Base-by-base conservation (phyloP, 2,329 filamentous ascomycete genomes). In the Parastagonospora nodorum region DNA sequence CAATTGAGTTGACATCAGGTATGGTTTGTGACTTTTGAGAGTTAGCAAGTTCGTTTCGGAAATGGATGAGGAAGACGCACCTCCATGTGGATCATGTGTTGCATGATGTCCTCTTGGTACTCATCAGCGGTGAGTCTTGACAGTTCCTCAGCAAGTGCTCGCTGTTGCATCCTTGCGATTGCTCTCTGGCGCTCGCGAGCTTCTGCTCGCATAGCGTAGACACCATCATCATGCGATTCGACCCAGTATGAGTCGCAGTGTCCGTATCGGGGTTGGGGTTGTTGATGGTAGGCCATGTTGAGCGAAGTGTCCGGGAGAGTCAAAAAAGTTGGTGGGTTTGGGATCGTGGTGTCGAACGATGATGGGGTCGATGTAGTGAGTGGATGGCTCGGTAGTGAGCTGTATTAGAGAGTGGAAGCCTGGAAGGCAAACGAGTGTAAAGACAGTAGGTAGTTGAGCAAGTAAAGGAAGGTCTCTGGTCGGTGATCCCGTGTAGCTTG, bases 71-170 rank as follows among this genome's bases (percentile, higher is more conserved):
- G 35, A 44, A 15, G 55, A 78, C 82, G 62, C 70, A 85, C 85
- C 86, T 99, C 94, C 93, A 99, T 97, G 68, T 89, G 83, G 73
- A 91, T 85, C 89, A 97, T 94, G 78, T 97, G 93, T 70, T 88
- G 84, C 78, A 97, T 86, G 72, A 97, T 88, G 73, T 97, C 93
- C 74, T 96, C 91, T 64, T 95, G 84, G 72, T 97, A 96, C 77
- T 97, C 92, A 48, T 96, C 91, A 54, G 86, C 87, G 42, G 92
- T 91, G 63, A 89, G 80, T 63, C 87, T 86, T 39, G 92, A 97
- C 60, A 97, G 84, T 73, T 97, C 90, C 70, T 92, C 89, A 54
- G 88, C 92, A 64, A 97, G 88, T 61, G 88, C 88, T 70, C 93
- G 90, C 76, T 97, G 93, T 67, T 87, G 86, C 77, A 93, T 86